Percentiles rank a stretch among this genome's conserved stretches.
phyloP scores from a whole-genome alignment of 2,329 filamentous ascomycete genomes.

The Apiospora phragmitis region DNA sequence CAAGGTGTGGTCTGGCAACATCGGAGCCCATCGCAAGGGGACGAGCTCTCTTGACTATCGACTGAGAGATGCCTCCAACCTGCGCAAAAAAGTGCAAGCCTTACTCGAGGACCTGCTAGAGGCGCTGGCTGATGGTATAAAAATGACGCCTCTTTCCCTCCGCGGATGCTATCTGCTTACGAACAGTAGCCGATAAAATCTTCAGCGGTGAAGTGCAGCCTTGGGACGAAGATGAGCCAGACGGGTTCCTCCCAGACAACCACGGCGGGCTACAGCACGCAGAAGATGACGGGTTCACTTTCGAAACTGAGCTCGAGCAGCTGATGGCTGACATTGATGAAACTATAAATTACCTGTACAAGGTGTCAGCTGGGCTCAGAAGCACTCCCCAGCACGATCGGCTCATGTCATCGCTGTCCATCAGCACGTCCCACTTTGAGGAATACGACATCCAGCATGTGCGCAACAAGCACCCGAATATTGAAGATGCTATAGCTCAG shows the following conservation, averaged over 20 bases:
- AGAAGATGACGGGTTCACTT: neutral
- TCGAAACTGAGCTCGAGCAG: slow-evolving; percentile 21
- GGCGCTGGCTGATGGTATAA: neutral
- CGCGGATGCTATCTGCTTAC: neutral
- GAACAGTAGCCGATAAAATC: neutral
- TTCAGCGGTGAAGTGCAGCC: neutral
- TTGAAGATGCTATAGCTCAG: slow-evolving; percentile 17
- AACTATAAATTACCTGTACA: slow-evolving; percentile 32
- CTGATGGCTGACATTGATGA: slow-evolving; percentile 24
- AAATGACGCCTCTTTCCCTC: too few species aligned
- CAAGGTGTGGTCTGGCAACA: slow-evolving; percentile 23
- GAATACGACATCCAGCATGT: slow-evolving; percentile 31
- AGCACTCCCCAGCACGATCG: slow-evolving; percentile 38
- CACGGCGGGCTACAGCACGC: neutral
- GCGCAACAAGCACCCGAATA: slow-evolving; percentile 28
- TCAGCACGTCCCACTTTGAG: slow-evolving; percentile 27
- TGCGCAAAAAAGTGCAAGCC: slow-evolving; percentile 22
- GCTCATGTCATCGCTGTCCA: slow-evolving; percentile 19
- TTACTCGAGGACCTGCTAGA: slow-evolving; percentile 23
- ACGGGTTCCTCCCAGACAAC: neutral
- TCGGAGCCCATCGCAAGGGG: slow-evolving; percentile 21
- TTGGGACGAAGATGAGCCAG: neutral
- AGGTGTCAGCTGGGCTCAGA: slow-evolving; percentile 38
- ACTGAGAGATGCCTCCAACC: slow-evolving; percentile 22
- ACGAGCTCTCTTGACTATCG: slow-evolving; percentile 23